Conservation (phyloP, 2,329 filamentous ascomycete species). For the Dactylellina parvicollis region DNA sequence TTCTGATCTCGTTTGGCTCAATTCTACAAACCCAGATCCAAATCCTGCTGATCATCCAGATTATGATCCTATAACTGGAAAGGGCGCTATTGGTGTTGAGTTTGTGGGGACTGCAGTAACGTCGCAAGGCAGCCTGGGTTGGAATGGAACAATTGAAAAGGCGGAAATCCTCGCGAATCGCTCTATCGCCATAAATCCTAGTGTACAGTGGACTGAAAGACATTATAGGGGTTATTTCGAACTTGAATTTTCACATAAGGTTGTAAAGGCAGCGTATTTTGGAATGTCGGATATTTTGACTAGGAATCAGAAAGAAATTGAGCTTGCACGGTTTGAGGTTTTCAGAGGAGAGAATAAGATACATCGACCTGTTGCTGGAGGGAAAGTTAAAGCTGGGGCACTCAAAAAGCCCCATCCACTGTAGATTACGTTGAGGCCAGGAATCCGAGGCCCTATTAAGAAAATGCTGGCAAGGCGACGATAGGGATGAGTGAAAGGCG, state of each 20-base stretch:
- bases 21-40: constrained; percentile 22
- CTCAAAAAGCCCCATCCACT: too few relatives aligned
- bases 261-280: constrained; percentile 73
- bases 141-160: constrained; percentile 67
- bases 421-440: too few relatives aligned
- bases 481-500: too few relatives aligned
- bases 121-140: constrained; percentile 69
- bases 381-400: constrained; percentile 63
- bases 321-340: constrained; percentile 76
- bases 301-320: constrained; percentile 72
- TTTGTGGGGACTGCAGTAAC: constrained; percentile 75
- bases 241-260: constrained; percentile 68
- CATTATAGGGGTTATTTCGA: constrained; percentile 80
- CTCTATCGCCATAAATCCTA: constrained; percentile 67
- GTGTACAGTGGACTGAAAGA: constrained; percentile 77
- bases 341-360: constrained; percentile 70
- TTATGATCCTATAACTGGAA: constrained; percentile 68
- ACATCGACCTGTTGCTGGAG: constrained; percentile 65
- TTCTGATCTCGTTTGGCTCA: constrained; percentile 69
- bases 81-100: constrained; percentile 70
- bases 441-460: too few relatives aligned
- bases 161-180: constrained; percentile 65
- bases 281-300: constrained; percentile 70
- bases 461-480: too few relatives aligned
- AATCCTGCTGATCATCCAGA: constrained; percentile 62